A percentile compares a stretch with the other conserved stretches of the same genome.
These are phyloP conservation scores for Diophrys appendiculata DNA, from an alignment of 73 alveolate genomes.

Conservation along the genomic window DNA sequence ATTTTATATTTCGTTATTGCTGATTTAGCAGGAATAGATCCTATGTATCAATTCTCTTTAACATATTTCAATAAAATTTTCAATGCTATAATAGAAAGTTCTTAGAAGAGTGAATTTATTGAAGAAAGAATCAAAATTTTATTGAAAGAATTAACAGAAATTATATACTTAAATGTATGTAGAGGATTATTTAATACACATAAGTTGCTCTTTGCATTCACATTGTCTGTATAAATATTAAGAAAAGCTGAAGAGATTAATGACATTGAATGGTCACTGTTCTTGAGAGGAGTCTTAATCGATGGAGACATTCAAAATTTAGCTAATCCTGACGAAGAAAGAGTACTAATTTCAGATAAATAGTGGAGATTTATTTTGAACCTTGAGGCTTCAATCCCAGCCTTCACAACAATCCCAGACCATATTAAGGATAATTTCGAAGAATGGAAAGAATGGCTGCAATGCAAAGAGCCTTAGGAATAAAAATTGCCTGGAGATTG, in stretches of 20 bases:
- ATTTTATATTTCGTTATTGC: slow-evolving; percentile 94
- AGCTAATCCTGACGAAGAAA: slow-evolving; percentile 75
- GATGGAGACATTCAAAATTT: slow-evolving; percentile 73
- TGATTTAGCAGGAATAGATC: slow-evolving; percentile 90
- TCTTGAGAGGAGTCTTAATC: slow-evolving; percentile 90
- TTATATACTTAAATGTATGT: slow-evolving; percentile 89
- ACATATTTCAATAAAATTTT: slow-evolving; percentile 85
- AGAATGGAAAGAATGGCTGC: slow-evolving; percentile 74
- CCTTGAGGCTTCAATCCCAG: slow-evolving; percentile 63
- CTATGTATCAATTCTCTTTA: slow-evolving; percentile 97
- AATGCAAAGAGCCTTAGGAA: slow-evolving; percentile 73
- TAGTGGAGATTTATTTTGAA: slow-evolving; percentile 85
- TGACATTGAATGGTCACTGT: slow-evolving; percentile 87
- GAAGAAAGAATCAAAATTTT: slow-evolving; percentile 75
- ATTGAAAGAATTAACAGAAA: slow-evolving; percentile 81
- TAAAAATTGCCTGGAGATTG: slow-evolving; percentile 78
- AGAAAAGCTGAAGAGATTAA: slow-evolving; percentile 66
- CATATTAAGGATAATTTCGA: slow-evolving; percentile 59
- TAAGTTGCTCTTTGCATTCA: slow-evolving; percentile 88
- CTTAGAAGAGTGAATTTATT: slow-evolving; percentile 70
- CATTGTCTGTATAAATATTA: slow-evolving; percentile 82
- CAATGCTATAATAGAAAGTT: slow-evolving; percentile 72
- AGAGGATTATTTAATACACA: slow-evolving; percentile 97
- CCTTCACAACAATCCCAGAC: slow-evolving; percentile 67
- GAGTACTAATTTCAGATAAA: slow-evolving; percentile 66